Conservation (phyloP, 2,329 filamentous ascomycete species). For the Grosmannia serpens region DNA sequence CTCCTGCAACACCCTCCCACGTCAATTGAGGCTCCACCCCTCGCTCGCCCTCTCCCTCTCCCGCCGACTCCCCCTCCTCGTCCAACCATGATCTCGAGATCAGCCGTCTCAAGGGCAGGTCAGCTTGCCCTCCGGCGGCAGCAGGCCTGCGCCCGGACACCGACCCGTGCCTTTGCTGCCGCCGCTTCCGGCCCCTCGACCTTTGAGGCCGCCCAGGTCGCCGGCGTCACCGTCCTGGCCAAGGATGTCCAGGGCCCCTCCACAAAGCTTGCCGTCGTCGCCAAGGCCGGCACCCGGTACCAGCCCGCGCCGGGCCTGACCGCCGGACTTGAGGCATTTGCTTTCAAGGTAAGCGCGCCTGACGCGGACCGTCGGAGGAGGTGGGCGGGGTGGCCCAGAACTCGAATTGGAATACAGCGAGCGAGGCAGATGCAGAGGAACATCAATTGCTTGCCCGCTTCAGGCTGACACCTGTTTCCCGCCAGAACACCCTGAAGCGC, state of each 20-base stretch:
- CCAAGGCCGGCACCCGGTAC: constrained; percentile 90
- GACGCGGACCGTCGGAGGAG: not conserved
- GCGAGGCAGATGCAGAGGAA: too few species aligned
- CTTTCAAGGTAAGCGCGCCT: constrained; percentile 67
- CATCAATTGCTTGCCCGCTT: too few species aligned
- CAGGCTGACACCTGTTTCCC: not conserved
- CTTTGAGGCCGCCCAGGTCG: constrained; percentile 77
- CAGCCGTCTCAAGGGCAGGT: constrained; percentile 45
- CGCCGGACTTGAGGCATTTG: constrained; percentile 84
- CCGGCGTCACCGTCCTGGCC: constrained; percentile 85
- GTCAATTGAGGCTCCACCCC: not conserved
- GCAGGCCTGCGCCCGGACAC: constrained; percentile 40
- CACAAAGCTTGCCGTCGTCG: constrained; percentile 80
- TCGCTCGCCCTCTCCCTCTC: constrained; percentile 17
- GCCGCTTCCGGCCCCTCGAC: constrained; percentile 55
- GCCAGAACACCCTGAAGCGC: constrained; percentile 71
- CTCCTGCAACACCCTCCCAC: not conserved
- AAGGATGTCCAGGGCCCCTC: constrained; percentile 82
- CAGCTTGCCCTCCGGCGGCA: constrained; percentile 46
- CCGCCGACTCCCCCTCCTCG: constrained; percentile 27
- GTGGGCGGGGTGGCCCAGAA: not conserved
- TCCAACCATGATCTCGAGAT: constrained; percentile 45
- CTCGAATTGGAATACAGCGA: too few species aligned
- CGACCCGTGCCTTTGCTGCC: constrained; percentile 40
- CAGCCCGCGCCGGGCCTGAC: constrained; percentile 82